These are phyloP conservation scores for Perkinsus marinus DNA, from an alignment of 169 alveolate species.

Conservation along the genomic window DNA sequence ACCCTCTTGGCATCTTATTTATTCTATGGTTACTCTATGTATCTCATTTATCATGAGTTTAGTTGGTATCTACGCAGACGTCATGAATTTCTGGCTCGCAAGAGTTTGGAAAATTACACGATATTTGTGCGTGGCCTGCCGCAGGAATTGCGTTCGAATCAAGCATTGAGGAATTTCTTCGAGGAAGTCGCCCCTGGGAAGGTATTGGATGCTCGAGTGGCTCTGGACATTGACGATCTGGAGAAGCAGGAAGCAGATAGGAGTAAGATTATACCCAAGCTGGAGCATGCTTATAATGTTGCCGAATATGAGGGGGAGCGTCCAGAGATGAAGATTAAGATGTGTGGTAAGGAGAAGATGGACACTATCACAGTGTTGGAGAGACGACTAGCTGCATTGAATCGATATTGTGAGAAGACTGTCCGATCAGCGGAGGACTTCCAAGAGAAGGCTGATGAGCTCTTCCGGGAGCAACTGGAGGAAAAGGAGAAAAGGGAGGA, in stretches of 20 bases:
- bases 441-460: background rate
- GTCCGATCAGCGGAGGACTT: background rate
- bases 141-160: background rate
- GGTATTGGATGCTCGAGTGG: background rate
- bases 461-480: background rate
- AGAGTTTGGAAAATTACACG: background rate
- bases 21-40: background rate
- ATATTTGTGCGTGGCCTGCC: background rate
- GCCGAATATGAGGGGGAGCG: background rate
- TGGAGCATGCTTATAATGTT: background rate
- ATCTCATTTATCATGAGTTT: background rate
- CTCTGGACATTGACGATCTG: background rate
- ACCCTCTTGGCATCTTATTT: background rate
- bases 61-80: background rate
- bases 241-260: background rate
- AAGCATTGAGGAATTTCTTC: background rate
- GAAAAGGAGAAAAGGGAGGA: background rate
- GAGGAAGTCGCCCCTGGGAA: background rate
- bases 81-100: background rate
- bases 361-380: background rate
- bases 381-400: background rate
- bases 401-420: background rate
- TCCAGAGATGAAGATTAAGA: background rate
- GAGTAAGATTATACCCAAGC: background rate
- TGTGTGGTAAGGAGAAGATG: background rate